phyloP scores from a whole-genome alignment of 106 monocot genomes.

The Dendrobium chrysotoxum region DNA sequence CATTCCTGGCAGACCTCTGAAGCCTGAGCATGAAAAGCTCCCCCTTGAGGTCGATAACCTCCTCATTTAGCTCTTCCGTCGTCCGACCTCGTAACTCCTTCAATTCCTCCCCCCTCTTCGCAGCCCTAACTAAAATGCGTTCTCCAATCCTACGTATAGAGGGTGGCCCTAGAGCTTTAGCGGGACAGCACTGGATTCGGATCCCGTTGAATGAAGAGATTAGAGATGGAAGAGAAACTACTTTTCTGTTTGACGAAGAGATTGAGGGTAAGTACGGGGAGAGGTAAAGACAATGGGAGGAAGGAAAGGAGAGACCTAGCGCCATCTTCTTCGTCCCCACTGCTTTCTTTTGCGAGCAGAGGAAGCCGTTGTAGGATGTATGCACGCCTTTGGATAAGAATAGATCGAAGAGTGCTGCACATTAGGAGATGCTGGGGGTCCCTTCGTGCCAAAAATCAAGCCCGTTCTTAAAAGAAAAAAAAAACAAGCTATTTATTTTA shows the following conservation, averaged over 20 bases:
- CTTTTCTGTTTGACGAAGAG: constrained; percentile 3
- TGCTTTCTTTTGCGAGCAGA: neutral
- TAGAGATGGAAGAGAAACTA: constrained; percentile 6
- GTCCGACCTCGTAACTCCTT: constrained; percentile 66
- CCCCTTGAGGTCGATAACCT: constrained; percentile 90
- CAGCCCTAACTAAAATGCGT: constrained; percentile 38
- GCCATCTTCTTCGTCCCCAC: constrained; percentile 18
- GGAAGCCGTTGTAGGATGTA: neutral
- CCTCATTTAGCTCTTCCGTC: constrained; percentile 86
- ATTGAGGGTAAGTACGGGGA: neutral
- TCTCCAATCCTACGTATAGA: neutral
- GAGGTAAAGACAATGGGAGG: neutral
- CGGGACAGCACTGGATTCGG: constrained; percentile 16
- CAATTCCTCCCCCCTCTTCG: constrained; percentile 83
- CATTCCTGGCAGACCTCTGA: constrained; percentile 76
- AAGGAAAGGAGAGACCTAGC: constrained; percentile 17
- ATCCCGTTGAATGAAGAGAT: constrained; percentile 39
- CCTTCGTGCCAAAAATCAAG: too few relatives aligned
- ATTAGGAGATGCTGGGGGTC: too few relatives aligned
- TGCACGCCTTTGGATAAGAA: too few relatives aligned
- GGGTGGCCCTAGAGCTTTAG: neutral
- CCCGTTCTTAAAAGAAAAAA: too few relatives aligned
- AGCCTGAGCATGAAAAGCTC: constrained; percentile 87
- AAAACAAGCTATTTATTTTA: too few relatives aligned
- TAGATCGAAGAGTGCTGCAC: too few relatives aligned